Base-by-base conservation (phyloP, 2,329 filamentous ascomycete genomes). In the Colletotrichum tropicicola region DNA sequence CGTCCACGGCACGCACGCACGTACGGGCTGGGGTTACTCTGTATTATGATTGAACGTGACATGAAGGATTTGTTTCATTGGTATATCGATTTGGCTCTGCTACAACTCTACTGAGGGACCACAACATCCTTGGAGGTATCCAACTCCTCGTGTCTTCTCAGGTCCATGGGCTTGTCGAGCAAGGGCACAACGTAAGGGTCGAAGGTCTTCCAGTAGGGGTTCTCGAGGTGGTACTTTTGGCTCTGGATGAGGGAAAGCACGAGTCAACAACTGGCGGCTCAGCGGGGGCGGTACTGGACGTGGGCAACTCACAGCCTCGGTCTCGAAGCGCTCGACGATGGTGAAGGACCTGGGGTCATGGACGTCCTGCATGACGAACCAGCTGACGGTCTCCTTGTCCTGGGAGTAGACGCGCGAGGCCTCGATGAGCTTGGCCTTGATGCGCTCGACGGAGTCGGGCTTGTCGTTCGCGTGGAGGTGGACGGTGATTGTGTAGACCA, bases 291-390 rank as follows among this genome's bases (percentile, higher is more conserved):
- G 6, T 4, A 32, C 5, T 8, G 2, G 21, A 15, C 21, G 51
- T 13, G n/a, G n/a, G 25, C 5, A 15, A 80, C 85, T 64, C 75
- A 89, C 87, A 53, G 79, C 80, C 74, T 93, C 91, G 65, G 89
- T 83, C 71, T 86, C 84, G 77, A 92, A 93, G 30, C 91, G 82
- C 79, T 93, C 91, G 48, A 93, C 90, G 71, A 93, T 91, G 49
- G 89, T 92, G 77, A 93, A 93, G 52, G 89, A 87, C 62, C 89
- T 83, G 45, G 84, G 83, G 75, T 93, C 91, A 71, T 86, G 82
- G 62, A 88, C 84, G 71, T 89, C 89, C 80, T 93, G 91, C 91
- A 93, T 93, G 68, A 93, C 91, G 77, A 92, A 88, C 91, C 91
- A 93, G 47, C 82, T 85, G 62, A 90, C 72, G 0, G 87, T 92